Evolutionary conservation across 2,329 filamentous ascomycete species (phyloP), one percentile per base, ranked within the genome.

Genomic region (Raffaelea ambrosiae): DNA sequence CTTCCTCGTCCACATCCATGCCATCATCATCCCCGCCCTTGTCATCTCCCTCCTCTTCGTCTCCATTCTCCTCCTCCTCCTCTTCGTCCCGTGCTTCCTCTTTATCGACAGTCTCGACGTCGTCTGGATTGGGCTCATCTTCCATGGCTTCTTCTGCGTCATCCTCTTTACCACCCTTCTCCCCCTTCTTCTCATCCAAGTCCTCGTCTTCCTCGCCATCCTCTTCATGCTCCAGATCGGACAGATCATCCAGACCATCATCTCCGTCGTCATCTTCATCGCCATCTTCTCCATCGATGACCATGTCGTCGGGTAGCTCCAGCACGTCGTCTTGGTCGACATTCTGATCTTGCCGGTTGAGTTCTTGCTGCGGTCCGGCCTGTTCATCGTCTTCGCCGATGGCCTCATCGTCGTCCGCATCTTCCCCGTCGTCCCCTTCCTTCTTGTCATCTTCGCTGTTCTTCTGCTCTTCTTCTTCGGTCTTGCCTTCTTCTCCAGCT

Each of bases 231-330:
- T 29, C 26, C 9, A 50, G 43, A 47, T 80, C 71, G 48, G 81
- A 77, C 43, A 84, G 61, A 18, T 82, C 77, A 2, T 13, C 40
- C 35, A 73, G 73, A 14, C 73, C 76, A 13, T 69, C 67, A 26
- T 67, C 69, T 5, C 76, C 76, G n/a, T 75, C 72, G 23, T 77
- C n/a, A n/a, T n/a, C n/a, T n/a, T n/a, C n/a, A n/a, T n/a, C 71
- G 29, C 79, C 76, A 23, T 86, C 84, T 54, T 91, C 84, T 48
- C 95, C 76, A 48, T 94, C 83, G 71, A 96, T 76, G 49, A 94
- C 83, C 73, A 96, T 84, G 54, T 95, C 88, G 39, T 95, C 89
- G 0, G 89, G 89, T 20, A 95, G 71, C 41, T 90, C 88, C 51
- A 95, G 71, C 2, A 84, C 82, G 51, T 95, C 83, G 57, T 88